phyloP scores from a whole-genome alignment of 768 basidiomycete species.

The Phaffia tasmanica region DNA sequence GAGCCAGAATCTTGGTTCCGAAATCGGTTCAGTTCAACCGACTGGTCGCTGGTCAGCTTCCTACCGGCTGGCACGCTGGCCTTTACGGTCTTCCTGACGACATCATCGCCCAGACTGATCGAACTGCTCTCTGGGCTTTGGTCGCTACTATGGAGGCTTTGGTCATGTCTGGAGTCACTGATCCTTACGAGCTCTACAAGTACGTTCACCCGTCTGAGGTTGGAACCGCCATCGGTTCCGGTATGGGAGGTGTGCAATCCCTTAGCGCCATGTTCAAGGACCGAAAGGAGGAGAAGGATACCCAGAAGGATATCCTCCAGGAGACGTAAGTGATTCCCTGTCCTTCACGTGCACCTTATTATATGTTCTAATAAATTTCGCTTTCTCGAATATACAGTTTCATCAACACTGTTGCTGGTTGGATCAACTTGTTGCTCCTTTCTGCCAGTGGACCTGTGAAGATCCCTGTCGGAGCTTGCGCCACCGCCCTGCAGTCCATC shows the following conservation, averaged over 20 bases:
- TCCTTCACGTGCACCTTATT: conserved; percentile 1
- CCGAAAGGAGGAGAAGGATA: conserved; percentile 91
- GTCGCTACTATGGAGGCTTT: conserved; percentile 90
- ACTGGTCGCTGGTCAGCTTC: conserved; percentile 87
- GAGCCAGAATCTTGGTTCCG: conserved; percentile 80
- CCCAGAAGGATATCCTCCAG: conserved; percentile 95
- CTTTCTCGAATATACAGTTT: conserved; percentile 48
- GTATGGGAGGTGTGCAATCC: conserved; percentile 91
- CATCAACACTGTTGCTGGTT: conserved; percentile 98
- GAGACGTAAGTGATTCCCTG: conserved; percentile 63
- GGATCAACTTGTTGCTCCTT: conserved; percentile 87
- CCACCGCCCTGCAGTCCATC: conserved; percentile 91
- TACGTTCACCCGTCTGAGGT: conserved; percentile 93
- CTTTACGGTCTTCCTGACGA: conserved; percentile 96
- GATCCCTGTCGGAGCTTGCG: conserved; percentile 97
- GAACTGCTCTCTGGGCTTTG: conserved; percentile 86
- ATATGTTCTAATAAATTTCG: conserved; percentile 14
- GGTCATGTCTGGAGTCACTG: conserved; percentile 91
- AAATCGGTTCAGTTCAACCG: conserved; percentile 93
- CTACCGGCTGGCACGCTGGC: conserved; percentile 92
- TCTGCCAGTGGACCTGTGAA: conserved; percentile 97
- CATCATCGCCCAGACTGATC: conserved; percentile 86
- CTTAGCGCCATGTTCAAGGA: conserved; percentile 98
- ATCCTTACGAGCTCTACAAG: conserved; percentile 96
- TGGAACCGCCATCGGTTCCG: conserved; percentile 84